Conservation (phyloP, 352 stramenopile genomes). For the Globisporangium emineosum region DNA sequence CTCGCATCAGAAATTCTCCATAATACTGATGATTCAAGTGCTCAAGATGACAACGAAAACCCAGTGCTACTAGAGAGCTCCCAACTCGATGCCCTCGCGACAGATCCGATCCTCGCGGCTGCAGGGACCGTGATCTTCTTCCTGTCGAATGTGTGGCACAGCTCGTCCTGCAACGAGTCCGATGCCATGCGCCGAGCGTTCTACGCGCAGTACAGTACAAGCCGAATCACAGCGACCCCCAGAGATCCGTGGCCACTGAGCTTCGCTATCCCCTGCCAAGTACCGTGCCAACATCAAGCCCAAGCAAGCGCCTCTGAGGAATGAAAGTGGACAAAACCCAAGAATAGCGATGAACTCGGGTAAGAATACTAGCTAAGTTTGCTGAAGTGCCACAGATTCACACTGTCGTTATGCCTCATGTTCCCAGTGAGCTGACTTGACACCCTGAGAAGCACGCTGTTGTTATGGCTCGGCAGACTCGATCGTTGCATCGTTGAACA, state of each 20-base stretch:
- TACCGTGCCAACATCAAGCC: neutral
- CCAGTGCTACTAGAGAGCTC: neutral
- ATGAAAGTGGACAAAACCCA: neutral
- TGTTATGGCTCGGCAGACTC: neutral
- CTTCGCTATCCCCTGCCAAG: slow-evolving; percentile 57
- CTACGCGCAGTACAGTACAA: slow-evolving; percentile 65
- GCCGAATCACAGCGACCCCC: slow-evolving; percentile 42
- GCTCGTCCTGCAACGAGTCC: slow-evolving; percentile 57
- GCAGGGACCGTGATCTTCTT: slow-evolving; percentile 63
- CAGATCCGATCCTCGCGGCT: slow-evolving; percentile 25
- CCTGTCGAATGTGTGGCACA: slow-evolving; percentile 71
- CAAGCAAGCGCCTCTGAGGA: neutral
- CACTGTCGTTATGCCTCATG: neutral
- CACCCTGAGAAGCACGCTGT: neutral
- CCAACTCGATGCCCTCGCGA: slow-evolving; percentile 17
- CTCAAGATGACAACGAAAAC: neutral
- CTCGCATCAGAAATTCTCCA: neutral
- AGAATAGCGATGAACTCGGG: neutral
- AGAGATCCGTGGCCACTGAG: slow-evolving; percentile 43
- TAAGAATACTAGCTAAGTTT: neutral
- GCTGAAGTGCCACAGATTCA: neutral
- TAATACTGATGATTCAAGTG: neutral
- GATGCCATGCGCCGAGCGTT: slow-evolving; percentile 42
- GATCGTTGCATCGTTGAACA: neutral
- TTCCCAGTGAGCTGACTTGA: neutral